Base-by-base conservation (phyloP, 352 stramenopile species). In the Phytopythium delawarense region DNA sequence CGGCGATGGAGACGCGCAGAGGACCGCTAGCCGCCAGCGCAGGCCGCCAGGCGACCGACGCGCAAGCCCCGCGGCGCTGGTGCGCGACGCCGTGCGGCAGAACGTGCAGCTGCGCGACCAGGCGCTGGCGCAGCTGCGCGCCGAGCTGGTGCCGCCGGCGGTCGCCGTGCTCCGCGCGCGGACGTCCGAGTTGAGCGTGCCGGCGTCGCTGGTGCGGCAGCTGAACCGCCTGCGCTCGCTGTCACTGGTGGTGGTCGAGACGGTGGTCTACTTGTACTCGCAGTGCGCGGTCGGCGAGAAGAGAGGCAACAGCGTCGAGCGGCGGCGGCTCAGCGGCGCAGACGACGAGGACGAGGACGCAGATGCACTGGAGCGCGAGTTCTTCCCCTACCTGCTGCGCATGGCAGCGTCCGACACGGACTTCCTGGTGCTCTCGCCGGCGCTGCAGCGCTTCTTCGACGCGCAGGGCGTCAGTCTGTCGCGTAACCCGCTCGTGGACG, bases 401-500 rank as follows among this genome's bases (percentile, higher is more conserved):
- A 75, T 91, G 57, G 59, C 67, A 21, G 66, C 75, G 1, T 79
- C 70, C 4, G 79, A 91, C 46, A 68, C 70, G 25, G 75, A 91
- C 52, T 83, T 74, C 20, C 42, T 91, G 20, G 55, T 68, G 2
- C 66, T 55, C 32, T 85, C 62, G 7, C 62, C 75, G 4, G 54
- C 65, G 6, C 51, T 89, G 7, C 62, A 73, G 30, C 65, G 61
- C 4, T 71, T 78, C 39, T 79, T 88, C 35, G 74, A 88, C 30
- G 60, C 69, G n/a, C 71, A 76, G 20, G 67, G 76, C 13, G 74
- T 78, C 9, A 73, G 64, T 32, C 68, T 87, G 45, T 48, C 74
- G 11, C 73, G 82, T 16, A 91, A 91, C 45, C 82, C 82, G 32
- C 69, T 91, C 18, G 53, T 89, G 7, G 82, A 91, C 40, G 82